Base-by-base conservation (phyloP, 805 yeast genomes). In the Nakazawaea laoshanensis region DNA sequence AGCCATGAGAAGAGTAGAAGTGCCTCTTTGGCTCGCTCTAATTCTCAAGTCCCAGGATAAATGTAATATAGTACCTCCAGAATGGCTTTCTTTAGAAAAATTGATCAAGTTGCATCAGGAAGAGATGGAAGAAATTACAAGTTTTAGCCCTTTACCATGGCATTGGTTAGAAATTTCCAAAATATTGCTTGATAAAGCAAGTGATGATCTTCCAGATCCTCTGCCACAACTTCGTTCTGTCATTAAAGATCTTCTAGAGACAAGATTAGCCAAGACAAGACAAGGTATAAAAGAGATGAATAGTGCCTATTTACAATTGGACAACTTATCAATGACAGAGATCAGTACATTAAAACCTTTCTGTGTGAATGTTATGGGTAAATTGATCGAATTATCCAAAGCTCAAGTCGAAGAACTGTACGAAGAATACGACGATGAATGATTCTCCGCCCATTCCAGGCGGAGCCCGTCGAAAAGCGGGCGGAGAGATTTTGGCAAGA, bases 21-120 rank as follows among this genome's bases (percentile, higher is more conserved):
- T 92, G 0, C 94, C 96, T 0, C 42, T 89, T 2, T 92, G 97
- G 97, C 61, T 84, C 14, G 97, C 96, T 0, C 50, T 88, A 6
- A 59, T 88, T 14, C 60, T 92, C 31, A 86, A 85, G 48, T 75
- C 78, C 29, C 97, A 92, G 52, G 79, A 77, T 29, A 79, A 87
- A 46, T 86, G 96, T 55, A 80, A 77, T 41, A 75, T 92, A 3
- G 76, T 85, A 7, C 79, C 87, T 10, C 98, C 98, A 0, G 66
- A 61, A 1, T 92, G 98, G 98, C 63, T 92, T 7, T 69, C 67
- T 7, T 54, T 70, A 29, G 60, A 61, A 13, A 62, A 61, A 31
- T 53, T 89, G 36, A 69, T 70, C 34, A 64, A 61, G 5, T 63
- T 67, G 27, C 74, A 81, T 44, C 84, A 79, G 14, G 77, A 70